Evolutionary conservation across 2,329 filamentous ascomycete genomes (phyloP).

Genomic region (Penicillium sp.): DNA sequence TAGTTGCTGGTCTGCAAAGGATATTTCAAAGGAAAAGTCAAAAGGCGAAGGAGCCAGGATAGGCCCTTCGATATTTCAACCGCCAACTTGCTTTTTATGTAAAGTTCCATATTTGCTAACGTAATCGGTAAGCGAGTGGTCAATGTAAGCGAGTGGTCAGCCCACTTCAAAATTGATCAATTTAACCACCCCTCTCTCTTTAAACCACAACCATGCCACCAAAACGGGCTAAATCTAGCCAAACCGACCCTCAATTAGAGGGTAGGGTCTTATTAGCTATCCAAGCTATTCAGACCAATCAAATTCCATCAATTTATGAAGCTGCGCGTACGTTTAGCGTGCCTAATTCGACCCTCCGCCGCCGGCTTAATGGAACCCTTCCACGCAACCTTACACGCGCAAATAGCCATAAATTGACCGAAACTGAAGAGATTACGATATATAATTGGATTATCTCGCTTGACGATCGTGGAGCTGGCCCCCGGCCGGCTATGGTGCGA

Average conservation of each 20-base stretch:
- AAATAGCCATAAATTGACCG: slow-evolving; percentile 2
- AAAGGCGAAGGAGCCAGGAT: too few species aligned
- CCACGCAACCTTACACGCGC: background rate
- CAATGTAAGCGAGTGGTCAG: background rate
- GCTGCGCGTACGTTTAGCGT: background rate
- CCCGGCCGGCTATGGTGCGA: background rate
- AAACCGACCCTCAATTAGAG: background rate
- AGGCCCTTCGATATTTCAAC: too few species aligned
- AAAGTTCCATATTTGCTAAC: too few species aligned
- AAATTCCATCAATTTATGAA: background rate
- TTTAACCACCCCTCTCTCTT: background rate
- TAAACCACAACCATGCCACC: slow-evolving; percentile 1
- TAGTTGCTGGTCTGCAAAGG: too few species aligned
- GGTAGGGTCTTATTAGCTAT: background rate
- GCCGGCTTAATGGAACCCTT: background rate
- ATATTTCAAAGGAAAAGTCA: too few species aligned
- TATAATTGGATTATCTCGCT: background rate
- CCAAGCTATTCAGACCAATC: too few species aligned
- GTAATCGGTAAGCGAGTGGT: background rate
- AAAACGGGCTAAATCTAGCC: background rate
- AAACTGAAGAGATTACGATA: background rate
- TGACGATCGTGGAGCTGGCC: background rate
- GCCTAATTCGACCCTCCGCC: background rate
- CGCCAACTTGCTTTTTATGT: too few species aligned
- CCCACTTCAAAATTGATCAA: background rate